phyloP scores from a whole-genome alignment of 2,329 filamentous ascomycete species.

The Calonectria ilicicola region DNA sequence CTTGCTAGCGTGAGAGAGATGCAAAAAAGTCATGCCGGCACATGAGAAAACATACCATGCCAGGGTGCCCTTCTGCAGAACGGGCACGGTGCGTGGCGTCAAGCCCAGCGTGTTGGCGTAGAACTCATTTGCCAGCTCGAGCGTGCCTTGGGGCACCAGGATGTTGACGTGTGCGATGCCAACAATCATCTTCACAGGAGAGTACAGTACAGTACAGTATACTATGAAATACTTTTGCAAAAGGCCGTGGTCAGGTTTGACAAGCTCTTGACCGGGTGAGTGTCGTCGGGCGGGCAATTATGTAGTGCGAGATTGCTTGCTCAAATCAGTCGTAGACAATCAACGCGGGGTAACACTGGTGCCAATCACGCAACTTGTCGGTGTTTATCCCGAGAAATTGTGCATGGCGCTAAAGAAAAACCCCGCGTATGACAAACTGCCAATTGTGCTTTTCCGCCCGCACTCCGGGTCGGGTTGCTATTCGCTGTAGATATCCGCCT shows the following conservation, averaged over 20 bases:
- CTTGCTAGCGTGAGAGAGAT: not conserved
- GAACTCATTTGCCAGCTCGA: conserved; percentile 10
- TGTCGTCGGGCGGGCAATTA: not conserved
- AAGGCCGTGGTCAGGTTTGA: not conserved
- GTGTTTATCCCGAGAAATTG: not conserved
- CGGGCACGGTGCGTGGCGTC: conserved; percentile 5
- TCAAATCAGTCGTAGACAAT: not conserved
- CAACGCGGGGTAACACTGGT: not conserved
- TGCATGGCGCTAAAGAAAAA: not conserved
- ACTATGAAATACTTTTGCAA: too few relatives aligned
- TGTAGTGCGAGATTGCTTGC: not conserved
- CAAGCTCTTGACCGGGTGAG: not conserved
- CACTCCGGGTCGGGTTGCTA: not conserved
- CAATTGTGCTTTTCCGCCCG: not conserved
- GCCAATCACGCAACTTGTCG: conserved; percentile 4
- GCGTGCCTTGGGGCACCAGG: conserved; percentile 13
- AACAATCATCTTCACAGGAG: not conserved
- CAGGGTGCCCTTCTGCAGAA: not conserved
- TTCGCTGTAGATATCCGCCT: not conserved
- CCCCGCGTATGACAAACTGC: conserved; percentile 7
- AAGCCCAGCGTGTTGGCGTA: conserved; percentile 12
- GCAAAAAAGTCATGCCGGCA: not conserved
- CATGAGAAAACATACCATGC: conserved; percentile 1
- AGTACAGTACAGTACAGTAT: too few relatives aligned
- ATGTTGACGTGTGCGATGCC: conserved; percentile 16